Percentiles rank a stretch among this genome's conserved stretches.
Evolutionary conservation across 306 rosid genomes (phyloP).

Genomic region (Lathyrus tuberosus): DNA sequence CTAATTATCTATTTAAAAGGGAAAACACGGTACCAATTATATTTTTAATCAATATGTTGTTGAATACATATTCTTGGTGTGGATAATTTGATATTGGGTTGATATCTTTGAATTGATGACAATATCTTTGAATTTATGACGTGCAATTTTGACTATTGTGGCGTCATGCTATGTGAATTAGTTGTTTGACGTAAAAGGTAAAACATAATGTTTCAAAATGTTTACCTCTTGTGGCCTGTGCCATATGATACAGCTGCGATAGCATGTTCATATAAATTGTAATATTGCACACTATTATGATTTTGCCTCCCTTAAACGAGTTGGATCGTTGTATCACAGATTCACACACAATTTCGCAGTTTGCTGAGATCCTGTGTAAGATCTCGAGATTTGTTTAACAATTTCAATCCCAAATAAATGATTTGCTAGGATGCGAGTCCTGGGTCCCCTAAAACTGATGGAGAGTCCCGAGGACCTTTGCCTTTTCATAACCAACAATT

Average conservation of each 20-base stretch:
- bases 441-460: neutral
- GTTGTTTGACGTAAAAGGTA: slow-evolving; percentile 5
- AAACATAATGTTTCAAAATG: slow-evolving; percentile 12
- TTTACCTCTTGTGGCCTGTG: neutral
- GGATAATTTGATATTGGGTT: neutral
- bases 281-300: neutral
- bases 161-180: neutral
- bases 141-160: neutral
- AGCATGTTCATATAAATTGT: neutral
- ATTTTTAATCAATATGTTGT: neutral
- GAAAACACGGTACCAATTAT: neutral
- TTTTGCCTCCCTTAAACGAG: neutral
- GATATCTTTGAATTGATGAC: neutral
- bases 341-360: neutral
- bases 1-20: neutral
- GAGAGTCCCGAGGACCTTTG: neutral
- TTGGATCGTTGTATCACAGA: neutral
- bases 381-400: neutral
- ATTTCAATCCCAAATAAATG: neutral
- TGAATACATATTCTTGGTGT: slow-evolving; percentile 2
- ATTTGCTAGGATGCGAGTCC: neutral
- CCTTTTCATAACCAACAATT: neutral
- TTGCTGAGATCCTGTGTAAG: neutral
- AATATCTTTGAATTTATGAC: slow-evolving; percentile 6
- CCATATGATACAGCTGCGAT: neutral